Percentiles rank a stretch among this genome's conserved stretches.
These are phyloP conservation scores for Saprolegnia parasitica DNA, from an alignment of 352 stramenopile species.

Conservation along the genomic window DNA sequence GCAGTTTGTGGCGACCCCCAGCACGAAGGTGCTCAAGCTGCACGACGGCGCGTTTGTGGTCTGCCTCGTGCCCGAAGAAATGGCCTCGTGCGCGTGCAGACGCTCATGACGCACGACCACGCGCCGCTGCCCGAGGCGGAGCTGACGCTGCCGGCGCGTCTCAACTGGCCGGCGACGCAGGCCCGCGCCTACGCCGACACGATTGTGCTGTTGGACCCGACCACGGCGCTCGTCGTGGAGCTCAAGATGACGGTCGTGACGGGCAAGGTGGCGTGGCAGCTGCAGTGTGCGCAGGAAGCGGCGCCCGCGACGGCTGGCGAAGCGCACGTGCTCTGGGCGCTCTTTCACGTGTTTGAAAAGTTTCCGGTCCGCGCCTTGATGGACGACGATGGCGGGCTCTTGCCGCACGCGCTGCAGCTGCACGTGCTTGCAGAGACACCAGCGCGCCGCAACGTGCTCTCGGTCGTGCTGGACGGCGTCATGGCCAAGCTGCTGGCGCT, in stretches of 20 bases:
- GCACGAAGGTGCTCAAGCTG: slow-evolving; percentile 18
- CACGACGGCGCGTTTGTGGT: slow-evolving; percentile 34
- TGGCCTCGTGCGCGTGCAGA: slow-evolving; percentile 37
- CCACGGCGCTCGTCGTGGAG: slow-evolving; percentile 27
- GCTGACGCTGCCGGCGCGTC: neutral
- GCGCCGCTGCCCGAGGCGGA: slow-evolving; percentile 16
- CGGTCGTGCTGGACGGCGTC: slow-evolving; percentile 36
- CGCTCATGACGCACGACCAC: slow-evolving; percentile 21
- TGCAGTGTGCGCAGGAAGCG: slow-evolving; percentile 30
- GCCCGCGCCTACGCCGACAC: slow-evolving; percentile 33
- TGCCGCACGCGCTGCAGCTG: neutral
- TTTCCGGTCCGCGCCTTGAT: slow-evolving; percentile 36
- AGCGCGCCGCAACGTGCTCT: neutral
- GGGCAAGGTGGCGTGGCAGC: slow-evolving; percentile 28
- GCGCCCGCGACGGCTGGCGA: slow-evolving; percentile 3
- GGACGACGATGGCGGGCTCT: neutral
- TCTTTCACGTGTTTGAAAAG: slow-evolving; percentile 53
- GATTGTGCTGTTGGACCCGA: slow-evolving; percentile 35
- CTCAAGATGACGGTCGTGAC: slow-evolving; percentile 33
- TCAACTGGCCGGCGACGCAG: slow-evolving; percentile 24
- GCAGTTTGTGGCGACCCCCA: neutral
- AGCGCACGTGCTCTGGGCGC: slow-evolving; percentile 33
- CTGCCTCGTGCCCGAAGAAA: slow-evolving; percentile 30
- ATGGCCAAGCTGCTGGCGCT: slow-evolving; percentile 51
- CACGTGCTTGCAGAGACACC: neutral